Conservation (phyloP, 768 basidiomycete species). For the Lentinula detonsa region DNA sequence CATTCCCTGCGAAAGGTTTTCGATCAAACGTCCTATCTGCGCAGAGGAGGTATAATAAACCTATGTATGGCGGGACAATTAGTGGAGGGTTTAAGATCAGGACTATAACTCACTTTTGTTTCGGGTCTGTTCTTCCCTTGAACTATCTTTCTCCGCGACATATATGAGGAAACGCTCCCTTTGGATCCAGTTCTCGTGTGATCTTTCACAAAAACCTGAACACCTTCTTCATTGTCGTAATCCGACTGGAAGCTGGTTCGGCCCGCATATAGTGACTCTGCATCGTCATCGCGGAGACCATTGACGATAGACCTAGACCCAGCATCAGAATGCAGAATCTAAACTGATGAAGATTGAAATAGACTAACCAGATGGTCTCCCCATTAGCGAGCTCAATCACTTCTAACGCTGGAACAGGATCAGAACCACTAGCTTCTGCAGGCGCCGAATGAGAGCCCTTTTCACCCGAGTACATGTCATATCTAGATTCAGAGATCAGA, state of each 20-base stretch:
- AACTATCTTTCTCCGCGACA: slow-evolving; percentile 51
- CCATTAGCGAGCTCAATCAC: slow-evolving; percentile 83
- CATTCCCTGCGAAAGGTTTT: slow-evolving; percentile 73
- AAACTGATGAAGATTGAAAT: slow-evolving; percentile 3
- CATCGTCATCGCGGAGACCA: slow-evolving; percentile 72
- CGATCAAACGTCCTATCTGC: slow-evolving; percentile 80
- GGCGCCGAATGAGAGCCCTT: slow-evolving; percentile 20
- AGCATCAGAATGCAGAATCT: slow-evolving; percentile 11
- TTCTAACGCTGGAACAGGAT: slow-evolving; percentile 61
- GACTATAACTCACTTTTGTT: slow-evolving; percentile 59
- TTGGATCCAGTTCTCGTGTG: slow-evolving; percentile 63
- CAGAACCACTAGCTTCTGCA: slow-evolving; percentile 13
- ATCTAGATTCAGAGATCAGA: slow-evolving; percentile 37
- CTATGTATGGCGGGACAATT: slow-evolving; percentile 29
- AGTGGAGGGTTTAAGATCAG: slow-evolving; percentile 10
- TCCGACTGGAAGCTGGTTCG: slow-evolving; percentile 74
- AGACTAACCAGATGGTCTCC: slow-evolving; percentile 73
- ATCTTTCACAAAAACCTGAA: slow-evolving; percentile 74
- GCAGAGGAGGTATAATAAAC: slow-evolving; percentile 71
- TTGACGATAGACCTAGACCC: slow-evolving; percentile 71
- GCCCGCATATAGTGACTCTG: slow-evolving; percentile 59
- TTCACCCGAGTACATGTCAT: slow-evolving; percentile 76
- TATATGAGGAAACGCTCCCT: slow-evolving; percentile 57
- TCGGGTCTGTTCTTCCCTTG: slow-evolving; percentile 65
- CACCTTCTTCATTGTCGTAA: slow-evolving; percentile 51